A percentile compares a stretch with the other conserved stretches of the same genome.
Conservation (phyloP, 2,329 filamentous ascomycete genomes). For the Gnomoniopsis smithogilvyi region DNA sequence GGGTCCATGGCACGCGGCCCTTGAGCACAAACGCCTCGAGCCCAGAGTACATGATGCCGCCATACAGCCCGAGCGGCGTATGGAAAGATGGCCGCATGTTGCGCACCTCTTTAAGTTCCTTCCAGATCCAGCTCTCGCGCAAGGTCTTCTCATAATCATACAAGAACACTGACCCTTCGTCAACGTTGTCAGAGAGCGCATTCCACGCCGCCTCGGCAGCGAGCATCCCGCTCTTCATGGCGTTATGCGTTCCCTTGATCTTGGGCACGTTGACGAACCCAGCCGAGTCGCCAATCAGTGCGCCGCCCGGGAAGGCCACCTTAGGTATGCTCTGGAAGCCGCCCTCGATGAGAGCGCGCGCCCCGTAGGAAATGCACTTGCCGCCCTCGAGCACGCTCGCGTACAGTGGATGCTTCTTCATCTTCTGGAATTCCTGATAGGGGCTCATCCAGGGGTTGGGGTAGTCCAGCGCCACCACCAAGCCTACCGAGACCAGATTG, state of each 20-base stretch:
- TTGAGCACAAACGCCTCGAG: slow-evolving; percentile 86
- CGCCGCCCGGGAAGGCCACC: slow-evolving; percentile 92
- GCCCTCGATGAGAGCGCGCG: slow-evolving; percentile 86
- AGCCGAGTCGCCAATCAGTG: slow-evolving; percentile 91
- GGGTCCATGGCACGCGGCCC: slow-evolving; percentile 85
- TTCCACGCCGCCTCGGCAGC: slow-evolving; percentile 87
- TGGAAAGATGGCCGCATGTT: slow-evolving; percentile 98
- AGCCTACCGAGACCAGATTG: slow-evolving; percentile 86
- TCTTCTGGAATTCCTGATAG: slow-evolving; percentile 95
- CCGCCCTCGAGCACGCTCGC: slow-evolving; percentile 84
- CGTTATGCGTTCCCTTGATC: slow-evolving; percentile 96
- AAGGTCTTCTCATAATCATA: slow-evolving; percentile 92
- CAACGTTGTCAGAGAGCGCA: slow-evolving; percentile 57
- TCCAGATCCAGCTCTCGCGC: slow-evolving; percentile 85
- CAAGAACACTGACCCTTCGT: slow-evolving; percentile 76
- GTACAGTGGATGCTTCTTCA: slow-evolving; percentile 97
- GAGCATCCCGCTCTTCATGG: slow-evolving; percentile 96
- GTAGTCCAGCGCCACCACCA: slow-evolving; percentile 94
- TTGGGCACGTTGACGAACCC: slow-evolving; percentile 98
- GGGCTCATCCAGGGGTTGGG: slow-evolving; percentile 95
- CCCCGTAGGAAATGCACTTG: slow-evolving; percentile 96
- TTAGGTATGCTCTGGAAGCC: slow-evolving; percentile 98
- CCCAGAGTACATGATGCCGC: slow-evolving; percentile 88
- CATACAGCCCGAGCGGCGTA: slow-evolving; percentile 79
- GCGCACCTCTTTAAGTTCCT: slow-evolving; percentile 88